Evolutionary conservation across 1,284 basidiomycete species (phyloP).

Genomic region (Cystobasidium pallidum): DNA sequence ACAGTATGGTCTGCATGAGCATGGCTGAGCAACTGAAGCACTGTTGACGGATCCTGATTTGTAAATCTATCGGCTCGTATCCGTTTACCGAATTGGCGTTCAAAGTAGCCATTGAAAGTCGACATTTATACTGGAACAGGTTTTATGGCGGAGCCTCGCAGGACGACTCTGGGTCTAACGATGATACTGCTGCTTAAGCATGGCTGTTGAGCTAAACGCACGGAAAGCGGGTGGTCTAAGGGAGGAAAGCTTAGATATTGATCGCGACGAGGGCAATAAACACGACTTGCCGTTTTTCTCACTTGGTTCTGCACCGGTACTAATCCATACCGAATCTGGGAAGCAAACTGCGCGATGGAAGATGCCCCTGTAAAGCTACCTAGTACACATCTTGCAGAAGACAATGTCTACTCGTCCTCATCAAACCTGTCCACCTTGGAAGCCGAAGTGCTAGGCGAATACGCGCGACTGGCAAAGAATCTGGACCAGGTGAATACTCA

Average conservation of each 20-base stretch:
- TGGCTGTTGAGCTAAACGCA: neutral
- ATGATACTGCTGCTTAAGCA: conserved; percentile 14
- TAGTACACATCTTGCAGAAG: conserved; percentile 10
- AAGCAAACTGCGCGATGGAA: conserved; percentile 1
- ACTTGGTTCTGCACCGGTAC: no score
- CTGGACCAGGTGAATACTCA: conserved; percentile 65
- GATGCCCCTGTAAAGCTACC: conserved; percentile 13
- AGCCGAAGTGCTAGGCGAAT: conserved; percentile 75
- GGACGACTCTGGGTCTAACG: neutral
- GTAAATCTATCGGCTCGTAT: conserved; percentile 41
- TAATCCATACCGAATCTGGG: no score
- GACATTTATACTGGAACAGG: conserved; percentile 23
- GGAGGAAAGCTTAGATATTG: conserved; percentile 10
- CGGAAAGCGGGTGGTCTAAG: neutral
- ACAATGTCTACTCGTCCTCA: conserved; percentile 29
- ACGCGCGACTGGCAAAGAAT: conserved; percentile 71
- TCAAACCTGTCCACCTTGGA: conserved; percentile 61
- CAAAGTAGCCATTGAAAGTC: conserved; percentile 44
- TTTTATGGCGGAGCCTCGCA: neutral
- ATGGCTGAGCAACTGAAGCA: conserved; percentile 50
- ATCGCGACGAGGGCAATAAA: conserved; percentile 15
- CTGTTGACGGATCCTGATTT: conserved; percentile 23
- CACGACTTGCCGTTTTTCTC: no score
- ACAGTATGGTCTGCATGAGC: conserved; percentile 51
- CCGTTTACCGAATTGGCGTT: conserved; percentile 40